A percentile compares a stretch with the other conserved stretches of the same genome.
These are phyloP conservation scores for Mycena metata DNA, from an alignment of 768 basidiomycete species.

Conservation along the genomic window DNA sequence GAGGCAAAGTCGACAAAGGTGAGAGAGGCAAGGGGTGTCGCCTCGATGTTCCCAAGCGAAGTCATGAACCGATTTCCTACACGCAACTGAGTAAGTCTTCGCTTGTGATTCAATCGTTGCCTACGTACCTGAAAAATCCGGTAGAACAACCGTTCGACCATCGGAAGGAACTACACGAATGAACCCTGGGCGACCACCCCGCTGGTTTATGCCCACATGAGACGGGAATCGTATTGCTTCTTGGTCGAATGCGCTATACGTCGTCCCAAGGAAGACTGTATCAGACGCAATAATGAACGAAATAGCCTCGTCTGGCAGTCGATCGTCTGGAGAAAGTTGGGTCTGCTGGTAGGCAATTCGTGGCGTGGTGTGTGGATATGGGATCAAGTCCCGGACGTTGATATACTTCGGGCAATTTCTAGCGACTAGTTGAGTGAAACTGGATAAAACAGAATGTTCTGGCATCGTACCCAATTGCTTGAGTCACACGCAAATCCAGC, in stretches of 20 bases:
- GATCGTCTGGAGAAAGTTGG: conserved; percentile 51
- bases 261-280: conserved; percentile 68
- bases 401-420: conserved; percentile 84
- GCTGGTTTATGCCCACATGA: conserved; percentile 74
- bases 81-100: neutral
- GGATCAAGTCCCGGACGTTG: conserved; percentile 64
- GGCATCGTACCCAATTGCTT: conserved; percentile 67
- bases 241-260: conserved; percentile 55
- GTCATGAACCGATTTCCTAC: conserved; percentile 74
- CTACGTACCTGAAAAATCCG: conserved; percentile 69
- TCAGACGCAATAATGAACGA: conserved; percentile 63
- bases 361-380: conserved; percentile 56
- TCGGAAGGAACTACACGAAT: conserved; percentile 70
- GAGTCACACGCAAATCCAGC: conserved; percentile 62
- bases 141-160: conserved; percentile 66
- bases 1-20: conserved; percentile 68
- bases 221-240: conserved; percentile 63
- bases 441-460: neutral
- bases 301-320: conserved; percentile 65
- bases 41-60: conserved; percentile 72
- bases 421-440: neutral
- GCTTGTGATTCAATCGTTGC: conserved; percentile 21
- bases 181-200: conserved; percentile 74
- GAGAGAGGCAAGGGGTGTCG: conserved; percentile 67
- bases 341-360: conserved; percentile 51